phyloP scores from a whole-genome alignment of 106 monocot genomes.

The Acanthochlamys bracteata region DNA sequence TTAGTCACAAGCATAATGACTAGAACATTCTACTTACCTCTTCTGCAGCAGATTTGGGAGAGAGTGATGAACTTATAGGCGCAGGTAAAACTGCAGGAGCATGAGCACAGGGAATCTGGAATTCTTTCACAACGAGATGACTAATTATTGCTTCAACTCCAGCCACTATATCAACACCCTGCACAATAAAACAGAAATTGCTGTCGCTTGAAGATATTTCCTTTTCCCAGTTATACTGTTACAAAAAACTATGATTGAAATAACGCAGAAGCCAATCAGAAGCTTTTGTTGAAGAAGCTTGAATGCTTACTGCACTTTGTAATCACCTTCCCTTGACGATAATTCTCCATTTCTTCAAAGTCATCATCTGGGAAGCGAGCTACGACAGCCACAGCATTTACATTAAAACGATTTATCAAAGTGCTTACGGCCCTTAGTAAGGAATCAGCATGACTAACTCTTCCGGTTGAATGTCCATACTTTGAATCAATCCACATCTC shows the following conservation, averaged over 20 bases:
- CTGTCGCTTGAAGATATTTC: too few species aligned
- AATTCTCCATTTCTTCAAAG: slow-evolving; percentile 47
- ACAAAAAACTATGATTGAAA: too few species aligned
- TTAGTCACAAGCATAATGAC: too few species aligned
- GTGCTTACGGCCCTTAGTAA: slow-evolving; percentile 69
- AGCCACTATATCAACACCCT: slow-evolving; percentile 89
- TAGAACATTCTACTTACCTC: slow-evolving; percentile 36
- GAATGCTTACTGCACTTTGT: neutral
- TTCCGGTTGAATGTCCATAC: slow-evolving; percentile 81
- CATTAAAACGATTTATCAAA: slow-evolving; percentile 40
- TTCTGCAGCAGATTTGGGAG: slow-evolving; percentile 87
- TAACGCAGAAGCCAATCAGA: too few species aligned
- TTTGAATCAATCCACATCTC: slow-evolving; percentile 79
- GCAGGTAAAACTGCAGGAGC: slow-evolving; percentile 60
- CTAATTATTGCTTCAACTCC: slow-evolving; percentile 94
- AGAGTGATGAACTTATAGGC: slow-evolving; percentile 39
- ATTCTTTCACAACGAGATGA: slow-evolving; percentile 82
- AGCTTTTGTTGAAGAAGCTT: too few species aligned
- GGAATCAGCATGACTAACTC: slow-evolving; percentile 58
- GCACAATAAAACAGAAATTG: slow-evolving; percentile 5
- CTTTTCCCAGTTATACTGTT: too few species aligned
- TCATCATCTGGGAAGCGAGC: slow-evolving; percentile 92
- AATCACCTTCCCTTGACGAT: slow-evolving; percentile 78
- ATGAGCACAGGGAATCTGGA: slow-evolving; percentile 88
- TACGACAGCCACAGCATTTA: slow-evolving; percentile 89